phyloP scores from a whole-genome alignment of 2,329 filamentous ascomycete genomes.

The Phialemonium atrogriseum region DNA sequence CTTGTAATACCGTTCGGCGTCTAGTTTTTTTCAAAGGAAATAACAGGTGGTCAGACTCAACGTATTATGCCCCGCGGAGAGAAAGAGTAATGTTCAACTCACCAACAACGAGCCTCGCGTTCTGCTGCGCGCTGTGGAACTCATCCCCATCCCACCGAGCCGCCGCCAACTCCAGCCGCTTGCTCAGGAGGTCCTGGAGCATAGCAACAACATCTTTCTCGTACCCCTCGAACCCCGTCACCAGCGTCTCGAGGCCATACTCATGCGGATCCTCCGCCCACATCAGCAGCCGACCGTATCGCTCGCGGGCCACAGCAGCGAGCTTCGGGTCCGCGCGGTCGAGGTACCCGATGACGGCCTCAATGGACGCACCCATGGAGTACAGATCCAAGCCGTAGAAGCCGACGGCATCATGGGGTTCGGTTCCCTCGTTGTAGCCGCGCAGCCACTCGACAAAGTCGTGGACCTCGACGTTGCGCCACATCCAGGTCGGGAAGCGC shows the following conservation, averaged over 20 bases:
- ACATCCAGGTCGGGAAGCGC: constrained; percentile 48
- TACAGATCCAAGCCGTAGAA: constrained; percentile 46
- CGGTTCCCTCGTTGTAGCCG: constrained; percentile 24
- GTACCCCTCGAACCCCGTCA: constrained; percentile 30
- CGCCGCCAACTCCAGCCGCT: constrained; percentile 30
- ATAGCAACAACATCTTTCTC: constrained; percentile 35
- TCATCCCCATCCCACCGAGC: constrained; percentile 30
- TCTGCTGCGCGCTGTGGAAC: constrained; percentile 40
- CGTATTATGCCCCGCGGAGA: too few relatives aligned
- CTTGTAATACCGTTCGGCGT: constrained; percentile 42
- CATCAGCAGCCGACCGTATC: constrained; percentile 36
- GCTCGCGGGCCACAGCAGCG: constrained; percentile 30
- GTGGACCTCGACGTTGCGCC: constrained; percentile 43
- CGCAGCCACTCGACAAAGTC: constrained; percentile 43
- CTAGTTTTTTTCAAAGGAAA: constrained; percentile 14
- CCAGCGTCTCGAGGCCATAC: constrained; percentile 34
- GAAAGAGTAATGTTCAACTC: too few relatives aligned
- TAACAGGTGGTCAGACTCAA: too few relatives aligned
- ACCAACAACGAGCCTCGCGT: constrained; percentile 35
- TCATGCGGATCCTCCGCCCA: constrained; percentile 40
- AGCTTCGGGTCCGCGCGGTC: constrained; percentile 33
- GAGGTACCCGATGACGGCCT: constrained; percentile 38
- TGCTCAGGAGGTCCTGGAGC: constrained; percentile 31
- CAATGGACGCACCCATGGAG: constrained; percentile 36
- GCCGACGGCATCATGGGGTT: constrained; percentile 17